Evolutionary conservation across 2,329 filamentous ascomycete genomes (phyloP).

Genomic region (Trichoderma atroviride): DNA sequence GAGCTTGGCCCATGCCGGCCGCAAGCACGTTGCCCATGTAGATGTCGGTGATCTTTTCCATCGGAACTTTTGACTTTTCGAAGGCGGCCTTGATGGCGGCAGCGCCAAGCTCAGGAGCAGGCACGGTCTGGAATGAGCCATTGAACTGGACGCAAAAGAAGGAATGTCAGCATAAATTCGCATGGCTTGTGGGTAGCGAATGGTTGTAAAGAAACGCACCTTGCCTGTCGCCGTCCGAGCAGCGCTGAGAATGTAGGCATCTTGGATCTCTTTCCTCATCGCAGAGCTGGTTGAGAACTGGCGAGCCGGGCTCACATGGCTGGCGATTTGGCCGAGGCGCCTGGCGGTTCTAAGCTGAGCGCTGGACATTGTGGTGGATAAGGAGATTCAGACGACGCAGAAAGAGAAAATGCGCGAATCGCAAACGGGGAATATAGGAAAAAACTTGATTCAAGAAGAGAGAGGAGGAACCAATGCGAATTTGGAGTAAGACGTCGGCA

Average conservation of each 20-base stretch:
- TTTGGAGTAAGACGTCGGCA: background rate
- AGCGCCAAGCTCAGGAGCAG: slow-evolving; percentile 86
- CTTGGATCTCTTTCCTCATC: slow-evolving; percentile 71
- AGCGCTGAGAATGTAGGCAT: slow-evolving; percentile 92
- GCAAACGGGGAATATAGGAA: background rate
- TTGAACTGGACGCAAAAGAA: slow-evolving; percentile 71
- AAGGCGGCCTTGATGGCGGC: slow-evolving; percentile 90
- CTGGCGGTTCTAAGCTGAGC: slow-evolving; percentile 42
- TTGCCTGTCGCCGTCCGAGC: slow-evolving; percentile 88
- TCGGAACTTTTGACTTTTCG: slow-evolving; percentile 80
- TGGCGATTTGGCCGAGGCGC: slow-evolving; percentile 41
- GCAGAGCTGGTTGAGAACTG: slow-evolving; percentile 50
- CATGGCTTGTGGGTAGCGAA: background rate
- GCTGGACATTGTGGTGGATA: slow-evolving; percentile 36
- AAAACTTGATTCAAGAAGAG: background rate
- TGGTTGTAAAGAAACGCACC: slow-evolving; percentile 49
- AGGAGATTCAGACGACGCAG: background rate
- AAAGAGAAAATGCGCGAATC: background rate
- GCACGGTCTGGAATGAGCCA: slow-evolving; percentile 79
- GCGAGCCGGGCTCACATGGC: slow-evolving; percentile 47
- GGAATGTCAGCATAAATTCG: background rate
- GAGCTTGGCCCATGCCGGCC: slow-evolving; percentile 82
- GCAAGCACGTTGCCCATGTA: slow-evolving; percentile 98
- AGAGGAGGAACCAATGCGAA: background rate
- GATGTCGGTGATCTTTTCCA: slow-evolving; percentile 81